Base-by-base conservation (phyloP, 805 yeast genomes). In the Brettanomyces sp. region DNA sequence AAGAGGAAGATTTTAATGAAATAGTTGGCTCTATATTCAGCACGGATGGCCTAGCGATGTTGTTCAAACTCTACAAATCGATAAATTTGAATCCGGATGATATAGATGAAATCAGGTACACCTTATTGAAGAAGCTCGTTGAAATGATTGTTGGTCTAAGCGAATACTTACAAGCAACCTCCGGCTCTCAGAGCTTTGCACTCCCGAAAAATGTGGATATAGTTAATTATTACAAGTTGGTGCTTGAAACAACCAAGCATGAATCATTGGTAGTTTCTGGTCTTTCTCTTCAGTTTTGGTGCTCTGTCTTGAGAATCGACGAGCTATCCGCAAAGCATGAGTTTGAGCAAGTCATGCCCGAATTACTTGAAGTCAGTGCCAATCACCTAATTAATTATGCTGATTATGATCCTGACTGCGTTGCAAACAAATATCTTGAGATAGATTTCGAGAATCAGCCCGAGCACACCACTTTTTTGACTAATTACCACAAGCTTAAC, bases 231-330 rank as follows among this genome's bases (percentile, higher is more conserved):
- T 72, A 89, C 51, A 74, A 76, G 46, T 72, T 93, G 22, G 88
- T 93, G 5, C 68, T 93, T 39, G 75, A 80, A 41, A 87, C 96
- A 1, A 85, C 96, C 0, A 76, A 73, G 55, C 93, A 88, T 58
- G 85, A 87, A 24, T 85, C 95, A 55, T 71, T 93, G 46, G 82
- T 91, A n/a, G 82, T 91, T 3, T 83, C 95, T 43, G 96, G 96
- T 0, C 72, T 93, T 14, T 85, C 96, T 0, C 66, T 93, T 44
- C 96, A 89, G 60, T 84, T 93, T 68, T 95, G 99, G 99, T 88
- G 95, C 49, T 78, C 91, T 2, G 79, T 91, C 53, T 67, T 95
- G 44, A 74, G 99, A 56, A 77, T 82, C 47, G 96, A 89, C 53
- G 86, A 82, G 49, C 69, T 85, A 41, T 71, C 82, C 48, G 77